Conservation (phyloP, 108 stramenopile genomes). For the Fistulifera solaris region DNA sequence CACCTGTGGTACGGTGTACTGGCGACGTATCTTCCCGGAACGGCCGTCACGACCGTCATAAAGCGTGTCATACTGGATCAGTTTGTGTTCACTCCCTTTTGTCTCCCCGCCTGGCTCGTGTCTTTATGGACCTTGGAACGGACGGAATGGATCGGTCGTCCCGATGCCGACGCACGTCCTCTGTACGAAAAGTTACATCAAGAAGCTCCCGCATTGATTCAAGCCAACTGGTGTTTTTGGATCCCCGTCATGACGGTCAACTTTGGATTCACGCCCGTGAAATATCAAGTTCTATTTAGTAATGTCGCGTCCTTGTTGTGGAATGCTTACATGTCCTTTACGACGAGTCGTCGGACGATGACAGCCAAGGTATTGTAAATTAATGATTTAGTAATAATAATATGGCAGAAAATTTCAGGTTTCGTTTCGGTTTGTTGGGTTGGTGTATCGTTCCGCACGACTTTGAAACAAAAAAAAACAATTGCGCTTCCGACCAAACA, state of each 20-base stretch:
- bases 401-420: too few species aligned
- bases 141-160: too few species aligned
- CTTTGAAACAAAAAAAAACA: too few species aligned
- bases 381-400: too few species aligned
- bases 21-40: slow-evolving; percentile 51
- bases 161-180: too few species aligned
- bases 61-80: slow-evolving; percentile 64
- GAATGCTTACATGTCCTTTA: slow-evolving; percentile 75
- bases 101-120: slow-evolving; percentile 53
- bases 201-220: slow-evolving; percentile 29
- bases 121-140: slow-evolving; percentile 60
- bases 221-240: slow-evolving; percentile 78
- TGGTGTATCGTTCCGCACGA: too few species aligned
- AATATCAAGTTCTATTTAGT: slow-evolving; percentile 73
- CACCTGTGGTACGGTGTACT: slow-evolving; percentile 64
- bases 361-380: too few species aligned
- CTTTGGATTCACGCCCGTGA: slow-evolving; percentile 57
- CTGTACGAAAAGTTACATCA: too few species aligned
- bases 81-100: slow-evolving; percentile 61
- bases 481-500: too few species aligned
- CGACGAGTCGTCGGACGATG: not conserved
- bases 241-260: slow-evolving; percentile 71
- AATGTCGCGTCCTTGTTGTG: slow-evolving; percentile 78
- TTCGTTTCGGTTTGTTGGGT: too few species aligned
- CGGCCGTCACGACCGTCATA: slow-evolving; percentile 12